Evolutionary conservation across 2,329 filamentous ascomycete genomes (phyloP).

Genomic region (Colletotrichum tofieldiae): DNA sequence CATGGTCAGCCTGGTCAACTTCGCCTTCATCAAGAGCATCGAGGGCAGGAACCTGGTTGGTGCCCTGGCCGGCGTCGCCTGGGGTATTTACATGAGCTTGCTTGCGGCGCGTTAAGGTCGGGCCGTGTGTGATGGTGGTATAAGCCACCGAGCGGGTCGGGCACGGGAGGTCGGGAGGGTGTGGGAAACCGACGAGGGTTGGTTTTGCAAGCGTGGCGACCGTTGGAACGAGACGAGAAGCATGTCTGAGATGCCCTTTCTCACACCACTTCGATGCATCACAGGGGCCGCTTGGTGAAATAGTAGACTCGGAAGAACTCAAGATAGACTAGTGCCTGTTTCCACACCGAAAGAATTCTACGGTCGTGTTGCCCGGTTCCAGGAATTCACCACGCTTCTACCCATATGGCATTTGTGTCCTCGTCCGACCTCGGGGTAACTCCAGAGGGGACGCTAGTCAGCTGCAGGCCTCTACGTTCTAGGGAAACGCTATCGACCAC

Average conservation of each 20-base stretch:
- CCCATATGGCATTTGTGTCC: background rate
- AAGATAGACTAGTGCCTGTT: background rate
- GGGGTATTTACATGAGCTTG: conserved; percentile 84
- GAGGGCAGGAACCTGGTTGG: conserved; percentile 80
- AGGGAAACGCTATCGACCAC: background rate
- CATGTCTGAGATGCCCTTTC: background rate
- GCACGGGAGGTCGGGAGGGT: background rate
- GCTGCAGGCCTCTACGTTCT: background rate
- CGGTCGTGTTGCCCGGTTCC: background rate
- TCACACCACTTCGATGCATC: background rate
- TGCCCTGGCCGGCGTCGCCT: conserved; percentile 79
- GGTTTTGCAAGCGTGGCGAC: too few relatives aligned
- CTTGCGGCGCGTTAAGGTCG: conserved; percentile 56
- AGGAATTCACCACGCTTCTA: background rate
- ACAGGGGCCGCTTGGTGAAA: background rate
- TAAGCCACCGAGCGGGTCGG: background rate
- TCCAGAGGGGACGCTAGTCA: too few relatives aligned
- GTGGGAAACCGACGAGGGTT: background rate
- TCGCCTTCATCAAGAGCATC: conserved; percentile 78
- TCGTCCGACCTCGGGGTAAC: background rate
- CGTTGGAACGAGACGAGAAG: background rate
- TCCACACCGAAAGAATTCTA: background rate
- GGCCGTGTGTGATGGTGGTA: conserved; percentile 7
- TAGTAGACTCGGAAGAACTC: background rate
- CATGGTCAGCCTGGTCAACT: conserved; percentile 78